Base-by-base conservation (phyloP, 768 basidiomycete species). In the Agrocybe chaxingu region DNA sequence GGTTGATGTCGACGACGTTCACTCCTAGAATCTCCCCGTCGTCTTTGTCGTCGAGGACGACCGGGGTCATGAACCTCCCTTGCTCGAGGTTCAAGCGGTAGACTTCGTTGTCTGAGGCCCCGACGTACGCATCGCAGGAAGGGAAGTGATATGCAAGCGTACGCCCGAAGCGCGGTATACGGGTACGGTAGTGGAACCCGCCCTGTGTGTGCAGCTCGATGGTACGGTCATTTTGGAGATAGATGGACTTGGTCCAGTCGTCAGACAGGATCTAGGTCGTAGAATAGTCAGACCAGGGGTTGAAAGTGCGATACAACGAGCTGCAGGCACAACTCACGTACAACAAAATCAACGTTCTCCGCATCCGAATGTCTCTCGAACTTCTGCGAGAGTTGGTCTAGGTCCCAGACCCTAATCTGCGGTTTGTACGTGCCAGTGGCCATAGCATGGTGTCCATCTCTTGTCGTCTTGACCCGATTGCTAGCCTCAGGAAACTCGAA, bases 381-480 rank as follows among this genome's bases (percentile, higher is more conserved):
- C 68, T 99, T 98, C 50, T 90, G 76, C 4, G 92, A 84, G 31
- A 99, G 79, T 60, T 96, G 88, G 65, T 92, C 87, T 35, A 99
- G 70, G 67, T 98, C 97, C 86, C 90, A 99, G 4, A 96, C 92
- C 50, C 90, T 80, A 68, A 98, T 92, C 65, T 97, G 92, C 2
- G 97, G 97, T 68, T 99, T 99, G 72, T 99, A 99, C 3, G 89
- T 91, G 19, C 97, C 97, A 18, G 96, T 98, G 0, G 93, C 96
- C 49, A 98, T 80, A 8, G 84, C 87, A 79, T 95, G 88, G 60
- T 88, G 85, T 1, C 97, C 96, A 66, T 99, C 95, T 35, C 87
- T 75, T 2, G 95, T 98, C 4, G 87, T 87, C 68, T 85, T 93
- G 59, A 99, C 79, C 58, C 83, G 84, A 69, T 92, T 95, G 65